Evolutionary conservation across 768 basidiomycete genomes (phyloP).

Genomic region (Hypsizygus marmoreus): DNA sequence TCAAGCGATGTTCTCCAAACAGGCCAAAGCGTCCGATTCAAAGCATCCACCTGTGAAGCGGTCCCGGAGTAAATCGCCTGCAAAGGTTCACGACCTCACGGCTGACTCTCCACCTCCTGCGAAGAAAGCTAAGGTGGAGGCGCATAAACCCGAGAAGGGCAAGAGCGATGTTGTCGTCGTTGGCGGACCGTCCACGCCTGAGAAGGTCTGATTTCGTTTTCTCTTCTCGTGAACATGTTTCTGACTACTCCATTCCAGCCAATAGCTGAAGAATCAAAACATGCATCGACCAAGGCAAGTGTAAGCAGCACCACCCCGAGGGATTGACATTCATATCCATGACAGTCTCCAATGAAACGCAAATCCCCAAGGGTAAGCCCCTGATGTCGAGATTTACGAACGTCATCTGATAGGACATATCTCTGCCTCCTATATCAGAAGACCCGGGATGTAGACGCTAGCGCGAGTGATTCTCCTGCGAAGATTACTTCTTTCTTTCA

Average conservation of each 20-base stretch:
- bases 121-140: neutral
- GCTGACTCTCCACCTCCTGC: neutral
- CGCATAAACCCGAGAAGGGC: neutral
- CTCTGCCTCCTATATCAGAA: neutral
- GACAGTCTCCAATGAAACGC: neutral
- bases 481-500: constrained; percentile 11
- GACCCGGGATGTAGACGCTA: neutral
- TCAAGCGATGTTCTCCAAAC: constrained; percentile 77
- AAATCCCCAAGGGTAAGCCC: neutral
- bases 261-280: no score
- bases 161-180: neutral
- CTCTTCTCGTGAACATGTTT: neutral
- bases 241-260: no score
- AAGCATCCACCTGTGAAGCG: constrained; percentile 6
- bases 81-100: neutral
- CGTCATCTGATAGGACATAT: neutral
- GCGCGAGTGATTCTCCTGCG: neutral
- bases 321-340: neutral
- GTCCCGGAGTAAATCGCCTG: neutral
- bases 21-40: constrained; percentile 27
- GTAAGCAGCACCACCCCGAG: neutral
- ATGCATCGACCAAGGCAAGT: neutral
- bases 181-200: neutral
- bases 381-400: constrained; percentile 3
- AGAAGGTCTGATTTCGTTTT: constrained; percentile 3